Evolutionary conservation across 2,329 filamentous ascomycete genomes (phyloP).

Genomic region (Aspergillus arachidicola): DNA sequence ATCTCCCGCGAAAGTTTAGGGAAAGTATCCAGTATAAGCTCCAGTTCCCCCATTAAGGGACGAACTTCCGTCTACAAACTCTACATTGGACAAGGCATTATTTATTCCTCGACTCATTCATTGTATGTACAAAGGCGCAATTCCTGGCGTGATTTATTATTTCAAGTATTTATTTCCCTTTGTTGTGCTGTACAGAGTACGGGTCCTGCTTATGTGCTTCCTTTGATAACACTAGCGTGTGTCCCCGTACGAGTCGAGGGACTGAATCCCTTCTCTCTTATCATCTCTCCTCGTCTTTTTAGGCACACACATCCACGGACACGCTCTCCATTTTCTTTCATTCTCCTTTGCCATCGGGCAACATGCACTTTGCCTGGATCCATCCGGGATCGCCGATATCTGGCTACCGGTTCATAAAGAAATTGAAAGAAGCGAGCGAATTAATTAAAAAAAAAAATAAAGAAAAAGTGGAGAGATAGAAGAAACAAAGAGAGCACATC

Average conservation of each 20-base stretch:
- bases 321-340: background rate
- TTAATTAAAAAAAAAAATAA: background rate
- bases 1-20: slow-evolving; percentile 40
- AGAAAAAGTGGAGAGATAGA: background rate
- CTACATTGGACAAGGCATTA: slow-evolving; percentile 7
- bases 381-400: background rate
- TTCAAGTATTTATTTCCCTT: background rate
- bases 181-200: background rate
- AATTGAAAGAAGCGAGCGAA: background rate
- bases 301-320: background rate
- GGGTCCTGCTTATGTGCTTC: background rate
- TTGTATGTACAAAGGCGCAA: background rate
- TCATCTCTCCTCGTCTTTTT: background rate
- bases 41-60: slow-evolving; percentile 25
- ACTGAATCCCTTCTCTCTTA: no score
- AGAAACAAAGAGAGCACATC: background rate
- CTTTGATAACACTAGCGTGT: background rate
- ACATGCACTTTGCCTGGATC: background rate
- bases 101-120: background rate
- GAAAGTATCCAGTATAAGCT: slow-evolving; percentile 29
- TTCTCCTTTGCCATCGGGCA: background rate
- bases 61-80: slow-evolving; percentile 5
- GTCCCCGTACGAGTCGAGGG: background rate
- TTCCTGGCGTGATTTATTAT: background rate
- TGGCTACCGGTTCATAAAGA: background rate